Base-by-base conservation (phyloP, 225 moss, liverwort and hornwort species). In the Polytrichum commune region DNA sequence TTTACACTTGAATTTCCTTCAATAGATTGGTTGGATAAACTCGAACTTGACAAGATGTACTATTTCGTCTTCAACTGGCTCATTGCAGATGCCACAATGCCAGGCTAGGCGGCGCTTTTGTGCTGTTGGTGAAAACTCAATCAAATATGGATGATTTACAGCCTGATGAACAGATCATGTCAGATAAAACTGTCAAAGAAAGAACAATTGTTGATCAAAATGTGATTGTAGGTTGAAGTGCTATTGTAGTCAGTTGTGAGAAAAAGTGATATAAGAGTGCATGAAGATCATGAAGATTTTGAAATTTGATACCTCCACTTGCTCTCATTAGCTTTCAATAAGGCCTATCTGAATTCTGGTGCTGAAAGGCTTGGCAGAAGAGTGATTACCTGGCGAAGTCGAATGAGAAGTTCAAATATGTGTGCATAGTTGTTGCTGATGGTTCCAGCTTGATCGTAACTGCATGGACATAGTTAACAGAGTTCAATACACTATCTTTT, bases 351-450 rank as follows among this genome's bases (percentile, higher is more conserved):
- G 13, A 46, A 46, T 46, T 46, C 46, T 46, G 46, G 46, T 3
- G 46, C 13, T 46, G 46, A 46, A 1, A 46, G 16, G 13, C 46
- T 4, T 46, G 46, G 46, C 13, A 16, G 46, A 46, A 46, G 46
- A 46, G 46, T 46, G 16, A 46, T 46, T 46, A 46, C 89, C 84
- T 89, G 89, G 5, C 90, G 86, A 38, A 90, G 90, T 5, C 90
- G 86, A 38, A 84, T 90, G 19, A 90, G 73, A 4, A 90, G 65
- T 60, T 90, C 90, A 75, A 90, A 90, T 27, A 90, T 90, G 53
- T 90, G 90, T 1, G 86, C 90, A 78, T 90, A 90, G 62, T 90
- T 90, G 57, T 90, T 90, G 33, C 82, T 74, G 0, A 90, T 72
- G 4, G 90, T 90, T 23, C 90, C 90, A 64, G 90, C 82, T 73